A percentile compares a stretch with the other conserved stretches of the same genome.
phyloP scores from a whole-genome alignment of 2,329 filamentous ascomycete genomes.

The Trichoderma sp. region DNA sequence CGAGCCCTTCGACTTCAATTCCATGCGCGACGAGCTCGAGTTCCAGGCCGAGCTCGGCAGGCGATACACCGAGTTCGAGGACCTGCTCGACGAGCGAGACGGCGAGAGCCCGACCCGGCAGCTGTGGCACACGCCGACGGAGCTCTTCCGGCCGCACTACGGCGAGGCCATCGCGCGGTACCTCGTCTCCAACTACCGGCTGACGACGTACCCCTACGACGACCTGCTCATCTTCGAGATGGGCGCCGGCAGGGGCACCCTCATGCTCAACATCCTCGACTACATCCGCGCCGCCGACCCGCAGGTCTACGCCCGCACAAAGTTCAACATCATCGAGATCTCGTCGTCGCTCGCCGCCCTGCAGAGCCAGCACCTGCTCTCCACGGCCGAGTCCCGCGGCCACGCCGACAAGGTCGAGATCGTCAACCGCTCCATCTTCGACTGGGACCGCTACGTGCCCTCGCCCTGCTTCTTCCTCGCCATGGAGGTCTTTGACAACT shows the following conservation, averaged over 20 bases:
- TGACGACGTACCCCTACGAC: conserved; percentile 91
- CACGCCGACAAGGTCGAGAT: conserved; percentile 89
- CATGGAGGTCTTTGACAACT: conserved; percentile 98
- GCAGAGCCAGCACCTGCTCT: conserved; percentile 71
- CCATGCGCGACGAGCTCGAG: conserved; percentile 78
- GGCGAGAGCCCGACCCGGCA: conserved; percentile 74
- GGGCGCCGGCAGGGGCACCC: conserved; percentile 93
- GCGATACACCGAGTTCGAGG: conserved; percentile 88
- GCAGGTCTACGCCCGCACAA: conserved; percentile 89
- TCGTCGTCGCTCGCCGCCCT: conserved; percentile 76
- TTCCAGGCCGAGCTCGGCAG: conserved; percentile 77
- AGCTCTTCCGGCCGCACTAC: conserved; percentile 95
- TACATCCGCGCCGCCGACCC: conserved; percentile 89
- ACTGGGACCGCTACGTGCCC: conserved; percentile 86
- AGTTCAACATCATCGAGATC: conserved; percentile 96
- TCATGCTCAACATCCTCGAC: conserved; percentile 98
- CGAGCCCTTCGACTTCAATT: conserved; percentile 84
- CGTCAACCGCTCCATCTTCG: conserved; percentile 91
- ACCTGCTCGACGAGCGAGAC: conserved; percentile 73
- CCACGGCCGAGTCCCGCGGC: conserved; percentile 68
- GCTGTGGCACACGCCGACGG: conserved; percentile 97
- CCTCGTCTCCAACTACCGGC: conserved; percentile 92
- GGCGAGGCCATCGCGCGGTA: conserved; percentile 97
- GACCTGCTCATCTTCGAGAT: conserved; percentile 99
- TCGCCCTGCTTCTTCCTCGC: conserved; percentile 96